These are phyloP conservation scores for Isabelozyma heimii DNA, from an alignment of 805 yeast species.

Conservation along the genomic window DNA sequence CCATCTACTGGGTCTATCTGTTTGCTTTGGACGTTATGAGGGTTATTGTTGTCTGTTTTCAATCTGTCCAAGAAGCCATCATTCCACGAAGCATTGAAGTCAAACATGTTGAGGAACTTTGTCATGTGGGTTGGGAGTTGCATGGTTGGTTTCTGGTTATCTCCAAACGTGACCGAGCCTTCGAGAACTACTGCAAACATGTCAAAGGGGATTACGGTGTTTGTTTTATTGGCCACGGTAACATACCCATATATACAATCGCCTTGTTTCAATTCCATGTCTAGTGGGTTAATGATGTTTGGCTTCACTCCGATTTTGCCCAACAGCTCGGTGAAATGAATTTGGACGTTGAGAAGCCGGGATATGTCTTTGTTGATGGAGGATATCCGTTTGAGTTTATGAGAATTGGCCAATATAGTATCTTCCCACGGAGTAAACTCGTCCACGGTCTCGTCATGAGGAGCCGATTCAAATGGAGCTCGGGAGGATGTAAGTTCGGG, in stretches of 20 bases:
- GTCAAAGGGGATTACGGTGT: constrained; percentile 31
- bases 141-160: constrained; percentile 12
- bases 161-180: constrained; percentile 27
- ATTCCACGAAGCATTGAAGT: constrained; percentile 41
- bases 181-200: constrained; percentile 39
- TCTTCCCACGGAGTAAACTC: constrained; percentile 28
- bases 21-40: constrained; percentile 18
- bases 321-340: constrained; percentile 31
- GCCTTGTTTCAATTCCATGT: constrained; percentile 32
- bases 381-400: constrained; percentile 29
- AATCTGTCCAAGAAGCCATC: constrained; percentile 31
- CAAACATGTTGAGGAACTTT: constrained; percentile 38
- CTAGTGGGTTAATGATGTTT: constrained; percentile 26
- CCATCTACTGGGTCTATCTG: constrained; percentile 32
- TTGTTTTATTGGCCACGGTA: constrained; percentile 25
- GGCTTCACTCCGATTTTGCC: constrained; percentile 33
- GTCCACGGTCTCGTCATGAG: constrained; percentile 2
- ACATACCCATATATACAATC: constrained; percentile 37
- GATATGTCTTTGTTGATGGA: constrained; percentile 25
- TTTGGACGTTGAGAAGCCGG: constrained; percentile 22
- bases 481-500: constrained; percentile 4
- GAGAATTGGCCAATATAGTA: constrained; percentile 33
- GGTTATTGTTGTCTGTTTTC: constrained; percentile 26
- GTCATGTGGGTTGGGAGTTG: constrained; percentile 17
- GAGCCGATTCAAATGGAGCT: constrained; percentile 5